These are phyloP conservation scores for Plasmopara halstedii DNA, from an alignment of 352 stramenopile species.

Conservation along the genomic window DNA sequence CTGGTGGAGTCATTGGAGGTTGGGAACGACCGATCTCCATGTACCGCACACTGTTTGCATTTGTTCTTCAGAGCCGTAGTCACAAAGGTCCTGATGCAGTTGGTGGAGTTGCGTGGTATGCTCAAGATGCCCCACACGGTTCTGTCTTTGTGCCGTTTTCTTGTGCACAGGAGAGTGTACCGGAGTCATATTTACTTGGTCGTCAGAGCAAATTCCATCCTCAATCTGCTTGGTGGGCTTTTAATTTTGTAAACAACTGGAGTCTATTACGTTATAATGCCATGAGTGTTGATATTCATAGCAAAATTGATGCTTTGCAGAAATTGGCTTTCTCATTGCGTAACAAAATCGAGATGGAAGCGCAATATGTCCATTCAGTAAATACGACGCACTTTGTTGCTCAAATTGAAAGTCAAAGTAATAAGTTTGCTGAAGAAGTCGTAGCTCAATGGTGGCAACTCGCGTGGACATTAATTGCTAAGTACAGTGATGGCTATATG, in stretches of 20 bases:
- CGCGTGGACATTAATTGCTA: slow-evolving; percentile 56
- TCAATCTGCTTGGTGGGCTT: slow-evolving; percentile 75
- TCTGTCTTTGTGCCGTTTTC: slow-evolving; percentile 75
- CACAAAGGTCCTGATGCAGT: slow-evolving; percentile 29
- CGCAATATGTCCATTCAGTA: not conserved
- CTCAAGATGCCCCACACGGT: slow-evolving; percentile 48
- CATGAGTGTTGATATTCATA: slow-evolving; percentile 52
- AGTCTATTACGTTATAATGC: slow-evolving; percentile 65
- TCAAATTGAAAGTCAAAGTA: slow-evolving; percentile 34
- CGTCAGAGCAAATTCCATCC: slow-evolving; percentile 63
- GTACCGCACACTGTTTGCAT: slow-evolving; percentile 82
- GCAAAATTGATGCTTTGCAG: slow-evolving; percentile 32
- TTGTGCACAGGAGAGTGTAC: slow-evolving; percentile 37
- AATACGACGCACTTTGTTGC: slow-evolving; percentile 10
- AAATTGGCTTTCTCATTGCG: slow-evolving; percentile 27
- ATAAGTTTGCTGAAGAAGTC: slow-evolving; percentile 47
- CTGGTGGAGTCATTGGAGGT: slow-evolving; percentile 43
- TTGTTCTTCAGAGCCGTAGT: slow-evolving; percentile 52
- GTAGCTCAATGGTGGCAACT: slow-evolving; percentile 56
- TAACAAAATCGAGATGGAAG: slow-evolving; percentile 10
- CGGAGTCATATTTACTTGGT: slow-evolving; percentile 48
- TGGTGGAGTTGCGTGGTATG: slow-evolving; percentile 61
- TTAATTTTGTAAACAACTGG: slow-evolving; percentile 87
- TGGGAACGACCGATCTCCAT: slow-evolving; percentile 90
- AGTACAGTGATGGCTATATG: slow-evolving; percentile 68